These are phyloP conservation scores for Nannizziopsis arthrosporioides DNA, from an alignment of 2,329 filamentous ascomycete genomes.

Conservation along the genomic window DNA sequence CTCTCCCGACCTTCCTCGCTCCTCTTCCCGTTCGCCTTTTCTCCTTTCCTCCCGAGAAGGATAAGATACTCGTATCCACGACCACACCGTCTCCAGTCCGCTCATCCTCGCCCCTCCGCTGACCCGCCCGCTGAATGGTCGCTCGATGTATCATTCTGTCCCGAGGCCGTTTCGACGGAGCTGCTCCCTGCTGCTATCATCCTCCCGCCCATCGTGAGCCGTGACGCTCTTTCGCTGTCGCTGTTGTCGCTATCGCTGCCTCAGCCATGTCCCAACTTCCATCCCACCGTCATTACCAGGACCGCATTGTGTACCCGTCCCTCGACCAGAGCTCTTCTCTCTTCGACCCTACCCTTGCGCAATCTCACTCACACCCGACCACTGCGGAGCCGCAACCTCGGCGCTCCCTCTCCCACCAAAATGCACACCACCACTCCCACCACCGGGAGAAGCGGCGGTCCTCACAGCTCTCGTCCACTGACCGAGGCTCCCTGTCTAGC, in stretches of 20 bases:
- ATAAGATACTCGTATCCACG: background rate
- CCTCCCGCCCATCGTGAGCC: background rate
- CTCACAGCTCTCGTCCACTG: constrained; percentile 2
- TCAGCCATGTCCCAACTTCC: constrained; percentile 6
- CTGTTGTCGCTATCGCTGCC: background rate
- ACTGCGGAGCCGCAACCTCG: background rate
- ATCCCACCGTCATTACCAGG: constrained; percentile 1
- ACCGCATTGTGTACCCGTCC: constrained; percentile 4
- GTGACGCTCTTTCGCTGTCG: background rate
- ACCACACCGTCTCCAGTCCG: background rate
- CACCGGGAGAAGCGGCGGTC: background rate
- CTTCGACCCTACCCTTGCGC: background rate
- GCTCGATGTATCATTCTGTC: constrained; percentile 9
- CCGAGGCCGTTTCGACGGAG: constrained; percentile 6
- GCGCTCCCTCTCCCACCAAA: constrained; percentile 3
- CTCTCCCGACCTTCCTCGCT: background rate
- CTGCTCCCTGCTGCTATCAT: background rate
- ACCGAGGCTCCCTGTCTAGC: constrained; percentile 2
- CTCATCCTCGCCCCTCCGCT: background rate
- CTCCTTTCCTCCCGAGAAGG: background rate
- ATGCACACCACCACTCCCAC: background rate
- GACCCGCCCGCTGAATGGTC: background rate
- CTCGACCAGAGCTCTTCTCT: constrained; percentile 2
- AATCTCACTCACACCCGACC: background rate
- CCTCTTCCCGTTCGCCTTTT: background rate